Base-by-base conservation (phyloP, 441 rosid genomes). In the Metrosideros polymorpha region DNA sequence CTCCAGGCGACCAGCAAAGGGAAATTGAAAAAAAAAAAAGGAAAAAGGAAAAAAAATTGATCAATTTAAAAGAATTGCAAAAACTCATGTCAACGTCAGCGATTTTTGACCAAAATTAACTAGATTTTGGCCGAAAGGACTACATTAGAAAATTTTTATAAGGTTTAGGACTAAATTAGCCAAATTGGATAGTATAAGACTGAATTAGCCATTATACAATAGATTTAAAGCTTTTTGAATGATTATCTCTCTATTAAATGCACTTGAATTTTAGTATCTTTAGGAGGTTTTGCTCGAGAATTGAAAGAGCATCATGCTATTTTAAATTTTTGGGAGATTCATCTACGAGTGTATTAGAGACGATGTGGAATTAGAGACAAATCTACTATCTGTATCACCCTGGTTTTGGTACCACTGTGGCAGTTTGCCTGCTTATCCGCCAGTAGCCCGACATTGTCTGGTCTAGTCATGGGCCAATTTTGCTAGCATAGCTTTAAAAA, bases 41-140 rank as follows among this genome's bases (percentile, higher is more conserved):
- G n/a, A n/a, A n/a, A n/a, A n/a, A n/a, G n/a, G n/a, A n/a, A n/a
- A n/a, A n/a, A n/a, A n/a, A n/a, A n/a, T n/a, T n/a, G n/a, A n/a
- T n/a, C n/a, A n/a, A n/a, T n/a, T n/a, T n/a, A n/a, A n/a, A n/a
- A n/a, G n/a, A n/a, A n/a, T n/a, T n/a, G n/a, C n/a, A n/a, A n/a
- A n/a, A n/a, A n/a, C n/a, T n/a, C n/a, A n/a, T n/a, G n/a, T n/a
- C n/a, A n/a, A n/a, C n/a, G n/a, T 45, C 12, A 9, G 3, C 49
- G 49, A 45, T 45, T 45, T 45, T 45, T 45, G 2, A 0, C 6
- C 27, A n/a, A 57, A 57, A 57, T n/a, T n/a, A n/a, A n/a, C n/a
- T n/a, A n/a, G n/a, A n/a, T n/a, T n/a, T n/a, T 57, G 7, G 1
- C 12, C 8, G 1, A 12, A 27, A 12, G 0, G 18, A 57, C 0